A percentile compares a stretch with the other conserved stretches of the same genome.
These are phyloP conservation scores for Ogataea sp. DNA, from an alignment of 805 yeast species.

Conservation along the genomic window DNA sequence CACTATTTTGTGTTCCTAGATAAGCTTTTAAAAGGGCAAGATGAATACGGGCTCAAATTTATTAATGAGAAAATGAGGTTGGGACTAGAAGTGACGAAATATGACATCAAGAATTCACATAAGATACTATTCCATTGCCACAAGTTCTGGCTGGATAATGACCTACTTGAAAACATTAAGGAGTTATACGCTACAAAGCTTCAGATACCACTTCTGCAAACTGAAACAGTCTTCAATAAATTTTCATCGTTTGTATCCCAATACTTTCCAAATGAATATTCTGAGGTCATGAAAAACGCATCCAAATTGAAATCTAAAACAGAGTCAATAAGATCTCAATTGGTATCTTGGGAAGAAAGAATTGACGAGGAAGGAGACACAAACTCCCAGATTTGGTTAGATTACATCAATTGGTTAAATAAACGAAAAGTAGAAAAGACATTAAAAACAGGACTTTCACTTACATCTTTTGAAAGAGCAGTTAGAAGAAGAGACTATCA, in stretches of 20 bases:
- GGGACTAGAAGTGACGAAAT: background rate
- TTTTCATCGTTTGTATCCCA: background rate
- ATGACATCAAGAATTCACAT: background rate
- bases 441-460: constrained; percentile 6
- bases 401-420: constrained; percentile 6
- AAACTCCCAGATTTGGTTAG: constrained; percentile 13
- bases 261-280: background rate
- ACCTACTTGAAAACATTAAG: background rate
- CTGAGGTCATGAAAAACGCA: background rate
- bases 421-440: constrained; percentile 6
- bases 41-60: background rate
- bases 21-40: background rate
- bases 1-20: background rate
- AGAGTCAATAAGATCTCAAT: background rate
- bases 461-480: constrained; percentile 26
- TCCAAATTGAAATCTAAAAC: background rate
- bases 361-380: background rate
- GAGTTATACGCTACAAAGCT: background rate
- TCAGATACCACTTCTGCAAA: background rate
- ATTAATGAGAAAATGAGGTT: background rate
- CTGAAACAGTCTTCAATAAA: background rate
- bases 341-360: background rate
- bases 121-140: background rate
- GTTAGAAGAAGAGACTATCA: constrained; percentile 2
- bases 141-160: background rate